A percentile compares a stretch with the other conserved stretches of the same genome.
These are phyloP conservation scores for Monosporascus sp. DNA, from an alignment of 2,329 filamentous ascomycete species.

Conservation along the genomic window DNA sequence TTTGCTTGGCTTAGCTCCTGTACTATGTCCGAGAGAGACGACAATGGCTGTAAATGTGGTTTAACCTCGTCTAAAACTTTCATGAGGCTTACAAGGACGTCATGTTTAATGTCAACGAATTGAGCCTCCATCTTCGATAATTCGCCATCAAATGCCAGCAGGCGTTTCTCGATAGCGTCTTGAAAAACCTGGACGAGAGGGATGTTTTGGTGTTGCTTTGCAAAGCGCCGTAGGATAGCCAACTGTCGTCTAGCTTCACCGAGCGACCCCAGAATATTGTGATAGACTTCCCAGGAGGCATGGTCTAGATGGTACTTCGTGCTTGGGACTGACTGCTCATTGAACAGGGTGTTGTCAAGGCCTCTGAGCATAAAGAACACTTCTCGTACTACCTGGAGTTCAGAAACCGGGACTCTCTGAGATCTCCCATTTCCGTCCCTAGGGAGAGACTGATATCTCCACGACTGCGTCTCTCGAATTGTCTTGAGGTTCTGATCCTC, in stretches of 20 bases:
- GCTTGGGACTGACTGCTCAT: conserved; percentile 31
- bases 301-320: conserved; percentile 41
- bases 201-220: conserved; percentile 37
- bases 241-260: conserved; percentile 42
- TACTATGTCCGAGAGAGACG: conserved; percentile 57
- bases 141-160: conserved; percentile 52
- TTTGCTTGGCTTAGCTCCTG: conserved; percentile 46
- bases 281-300: conserved; percentile 45
- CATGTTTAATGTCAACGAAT: conserved; percentile 48
- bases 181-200: conserved; percentile 68
- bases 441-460: conserved; percentile 28
- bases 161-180: conserved; percentile 50
- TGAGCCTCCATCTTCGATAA: conserved; percentile 56
- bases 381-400: conserved; percentile 70
- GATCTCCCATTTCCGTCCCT: conserved; percentile 26
- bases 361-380: conserved; percentile 81
- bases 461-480: conserved; percentile 39
- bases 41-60: conserved; percentile 47
- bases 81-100: conserved; percentile 62
- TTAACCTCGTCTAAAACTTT: conserved; percentile 54
- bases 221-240: conserved; percentile 39
- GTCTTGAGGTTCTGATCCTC: conserved; percentile 27
- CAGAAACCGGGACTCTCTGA: conserved; percentile 50
- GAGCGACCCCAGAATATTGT: conserved; percentile 40
- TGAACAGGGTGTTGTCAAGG: conserved; percentile 68